phyloP scores from a whole-genome alignment of 1,139 yeast genomes.

The Yamadazyma atlantica region DNA sequence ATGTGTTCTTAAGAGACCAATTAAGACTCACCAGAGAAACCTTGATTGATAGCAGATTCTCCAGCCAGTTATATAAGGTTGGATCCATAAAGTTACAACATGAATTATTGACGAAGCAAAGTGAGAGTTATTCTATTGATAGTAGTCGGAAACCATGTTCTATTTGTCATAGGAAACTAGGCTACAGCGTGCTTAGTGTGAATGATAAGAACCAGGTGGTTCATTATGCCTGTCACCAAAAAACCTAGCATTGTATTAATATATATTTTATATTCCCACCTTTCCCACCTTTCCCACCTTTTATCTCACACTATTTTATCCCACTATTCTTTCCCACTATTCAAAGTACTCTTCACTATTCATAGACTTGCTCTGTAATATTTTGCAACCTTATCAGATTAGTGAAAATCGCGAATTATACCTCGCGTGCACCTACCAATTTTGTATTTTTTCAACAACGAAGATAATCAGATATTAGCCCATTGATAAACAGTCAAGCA shows the following conservation, averaged over 20 bases:
- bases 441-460: too few relatives aligned
- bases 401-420: too few relatives aligned
- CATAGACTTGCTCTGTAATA: too few relatives aligned
- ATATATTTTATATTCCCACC: neutral
- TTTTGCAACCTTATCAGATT: too few relatives aligned
- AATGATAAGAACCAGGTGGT: slow-evolving; percentile 53
- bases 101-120: slow-evolving; percentile 36
- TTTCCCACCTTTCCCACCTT: too few relatives aligned
- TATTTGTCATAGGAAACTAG: slow-evolving; percentile 61
- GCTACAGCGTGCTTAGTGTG: slow-evolving; percentile 60
- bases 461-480: too few relatives aligned
- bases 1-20: slow-evolving; percentile 47
- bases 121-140: slow-evolving; percentile 35
- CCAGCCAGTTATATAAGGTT: slow-evolving; percentile 37
- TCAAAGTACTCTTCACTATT: too few relatives aligned
- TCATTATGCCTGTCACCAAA: slow-evolving; percentile 65
- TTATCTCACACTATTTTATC: neutral
- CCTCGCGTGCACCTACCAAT: too few relatives aligned
- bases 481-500: too few relatives aligned
- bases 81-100: slow-evolving; percentile 35
- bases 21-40: slow-evolving; percentile 33
- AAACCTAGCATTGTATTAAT: too few relatives aligned
- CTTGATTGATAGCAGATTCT: slow-evolving; percentile 26
- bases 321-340: neutral
- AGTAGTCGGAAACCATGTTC: slow-evolving; percentile 48